These are phyloP conservation scores for Dorcoceras hygrometricum DNA, from an alignment of 257 asterid genomes.

Conservation along the genomic window DNA sequence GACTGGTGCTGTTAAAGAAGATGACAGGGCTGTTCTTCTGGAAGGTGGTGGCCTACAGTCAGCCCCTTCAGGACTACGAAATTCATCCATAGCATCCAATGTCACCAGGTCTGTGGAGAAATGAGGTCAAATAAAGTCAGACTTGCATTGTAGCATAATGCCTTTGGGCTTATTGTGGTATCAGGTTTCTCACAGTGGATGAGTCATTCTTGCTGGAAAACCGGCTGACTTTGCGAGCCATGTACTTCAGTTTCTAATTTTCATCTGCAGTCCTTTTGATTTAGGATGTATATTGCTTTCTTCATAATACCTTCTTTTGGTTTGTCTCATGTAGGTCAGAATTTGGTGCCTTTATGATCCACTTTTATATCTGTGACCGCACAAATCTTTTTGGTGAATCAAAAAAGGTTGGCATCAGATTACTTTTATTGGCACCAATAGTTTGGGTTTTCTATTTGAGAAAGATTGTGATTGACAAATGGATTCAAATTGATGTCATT, in stretches of 20 bases:
- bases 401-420: constrained; percentile 51
- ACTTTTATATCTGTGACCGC: constrained; percentile 80
- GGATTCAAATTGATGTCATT: neutral
- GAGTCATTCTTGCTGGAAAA: constrained; percentile 76
- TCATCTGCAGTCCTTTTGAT: constrained; percentile 15
- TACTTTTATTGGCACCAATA: constrained; percentile 1
- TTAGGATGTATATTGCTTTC: neutral
- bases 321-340: constrained; percentile 59
- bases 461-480: neutral
- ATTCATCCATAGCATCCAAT: constrained; percentile 57
- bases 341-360: constrained; percentile 74
- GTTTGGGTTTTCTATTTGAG: neutral
- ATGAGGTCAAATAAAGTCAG: constrained; percentile 14
- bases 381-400: constrained; percentile 83
- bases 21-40: constrained; percentile 68
- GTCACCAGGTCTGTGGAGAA: constrained; percentile 51
- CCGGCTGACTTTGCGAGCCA: constrained; percentile 75
- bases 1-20: constrained; percentile 58
- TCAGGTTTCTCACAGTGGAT: constrained; percentile 74
- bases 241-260: constrained; percentile 41
- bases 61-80: constrained; percentile 48
- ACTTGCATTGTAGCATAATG: constrained; percentile 18
- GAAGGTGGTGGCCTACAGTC: constrained; percentile 76
- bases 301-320: constrained; percentile 18
- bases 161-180: constrained; percentile 20